Evolutionary conservation across 495 filamentous ascomycete species (phyloP).

Genomic region (Lasiosphaeria hispida): DNA sequence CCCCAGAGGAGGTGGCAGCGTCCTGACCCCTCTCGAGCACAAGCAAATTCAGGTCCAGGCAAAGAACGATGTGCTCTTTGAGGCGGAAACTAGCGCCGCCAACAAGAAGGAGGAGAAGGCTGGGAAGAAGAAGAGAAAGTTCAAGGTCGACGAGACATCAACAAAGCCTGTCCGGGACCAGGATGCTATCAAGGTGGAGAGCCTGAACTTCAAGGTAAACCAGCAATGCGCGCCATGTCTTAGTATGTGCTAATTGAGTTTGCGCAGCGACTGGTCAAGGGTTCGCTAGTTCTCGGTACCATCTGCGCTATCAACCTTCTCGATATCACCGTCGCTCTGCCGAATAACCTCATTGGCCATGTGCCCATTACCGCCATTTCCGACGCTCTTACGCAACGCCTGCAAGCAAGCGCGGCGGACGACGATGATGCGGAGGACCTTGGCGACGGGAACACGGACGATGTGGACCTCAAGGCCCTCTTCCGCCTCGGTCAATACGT

Average conservation of each 20-base stretch:
- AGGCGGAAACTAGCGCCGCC: constrained; percentile 60
- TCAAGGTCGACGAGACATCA: constrained; percentile 52
- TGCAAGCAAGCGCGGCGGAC: constrained; percentile 57
- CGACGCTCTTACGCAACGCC: constrained; percentile 54
- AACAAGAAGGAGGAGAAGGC: constrained; percentile 43
- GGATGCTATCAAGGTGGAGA: constrained; percentile 69
- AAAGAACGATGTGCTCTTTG: constrained; percentile 87
- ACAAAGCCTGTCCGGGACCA: constrained; percentile 46
- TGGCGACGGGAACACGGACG: constrained; percentile 49
- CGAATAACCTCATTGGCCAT: constrained; percentile 89
- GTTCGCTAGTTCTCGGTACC: constrained; percentile 83
- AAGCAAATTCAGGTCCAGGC: constrained; percentile 96
- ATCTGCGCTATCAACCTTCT: constrained; percentile 75
- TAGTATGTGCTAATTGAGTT: constrained; percentile 36
- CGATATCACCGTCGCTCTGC: constrained; percentile 76
- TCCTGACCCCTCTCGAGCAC: constrained; percentile 88
- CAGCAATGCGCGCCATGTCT: background rate
- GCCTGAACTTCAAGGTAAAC: constrained; percentile 82
- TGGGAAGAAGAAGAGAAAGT: constrained; percentile 49
- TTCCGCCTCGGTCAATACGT: constrained; percentile 88
- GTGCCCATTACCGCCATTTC: constrained; percentile 90
- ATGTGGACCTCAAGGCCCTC: constrained; percentile 65
- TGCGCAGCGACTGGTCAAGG: constrained; percentile 70
- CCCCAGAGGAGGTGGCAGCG: constrained; percentile 86
- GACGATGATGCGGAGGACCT: constrained; percentile 53